phyloP scores from a whole-genome alignment of 225 moss, liverwort and hornwort genomes.

The Antitrichia curtipendula region DNA sequence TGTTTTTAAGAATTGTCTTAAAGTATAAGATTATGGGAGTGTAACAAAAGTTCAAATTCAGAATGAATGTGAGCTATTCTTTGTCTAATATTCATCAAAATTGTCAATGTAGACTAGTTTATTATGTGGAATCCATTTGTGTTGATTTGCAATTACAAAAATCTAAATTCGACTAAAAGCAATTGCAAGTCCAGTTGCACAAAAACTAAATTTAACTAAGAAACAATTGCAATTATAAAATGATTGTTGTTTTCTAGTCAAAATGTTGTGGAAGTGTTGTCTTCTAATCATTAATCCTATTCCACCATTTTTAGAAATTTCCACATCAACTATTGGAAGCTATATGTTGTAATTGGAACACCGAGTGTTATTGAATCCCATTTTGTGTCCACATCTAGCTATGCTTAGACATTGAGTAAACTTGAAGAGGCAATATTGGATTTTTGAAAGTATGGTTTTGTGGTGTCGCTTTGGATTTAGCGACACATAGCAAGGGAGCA shows the following conservation, averaged over 20 bases:
- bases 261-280: no score
- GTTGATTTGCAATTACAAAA: fast-evolving
- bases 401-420: fast-evolving
- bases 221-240: fast-evolving
- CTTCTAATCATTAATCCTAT: fast-evolving
- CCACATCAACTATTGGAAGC: fast-evolving
- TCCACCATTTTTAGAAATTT: fast-evolving
- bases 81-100: fast-evolving
- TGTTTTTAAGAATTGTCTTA: neutral
- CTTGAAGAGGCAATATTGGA: fast-evolving
- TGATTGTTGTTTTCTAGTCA: neutral
- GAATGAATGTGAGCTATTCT: no score
- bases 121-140: no score
- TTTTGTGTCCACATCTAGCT: neutral
- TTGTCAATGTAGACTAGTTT: neutral
- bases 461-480: fast-evolving
- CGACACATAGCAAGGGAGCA: neutral
- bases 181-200: neutral
- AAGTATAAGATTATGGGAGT: fast-evolving
- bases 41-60: neutral
- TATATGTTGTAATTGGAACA: fast-evolving
- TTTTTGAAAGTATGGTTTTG: fast-evolving
- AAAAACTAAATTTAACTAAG: fast-evolving
- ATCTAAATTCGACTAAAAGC: fast-evolving
- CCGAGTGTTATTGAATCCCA: fast-evolving